phyloP scores from a whole-genome alignment of 805 yeast species.

The Metschnikowia kunwiensis region DNA sequence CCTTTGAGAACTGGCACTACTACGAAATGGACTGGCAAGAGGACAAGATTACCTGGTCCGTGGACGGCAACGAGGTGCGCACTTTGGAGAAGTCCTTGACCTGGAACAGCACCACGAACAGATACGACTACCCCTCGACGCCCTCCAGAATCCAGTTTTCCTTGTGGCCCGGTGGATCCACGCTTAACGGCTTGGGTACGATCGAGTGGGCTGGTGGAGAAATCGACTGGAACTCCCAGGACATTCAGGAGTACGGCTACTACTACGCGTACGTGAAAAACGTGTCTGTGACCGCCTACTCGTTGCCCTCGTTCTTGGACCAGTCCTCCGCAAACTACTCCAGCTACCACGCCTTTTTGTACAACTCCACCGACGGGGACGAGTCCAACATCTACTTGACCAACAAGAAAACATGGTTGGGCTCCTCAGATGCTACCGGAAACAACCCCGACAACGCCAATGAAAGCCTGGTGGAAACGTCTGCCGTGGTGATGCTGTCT shows the following conservation, averaged over 20 bases:
- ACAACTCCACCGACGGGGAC: constrained; percentile 43
- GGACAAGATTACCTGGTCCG: constrained; percentile 64
- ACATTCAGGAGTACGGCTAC: constrained; percentile 75
- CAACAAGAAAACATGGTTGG: constrained; percentile 58
- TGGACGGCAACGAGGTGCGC: constrained; percentile 69
- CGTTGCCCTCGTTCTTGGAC: constrained; percentile 58
- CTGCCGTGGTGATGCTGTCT: constrained; percentile 15
- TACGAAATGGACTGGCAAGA: constrained; percentile 82
- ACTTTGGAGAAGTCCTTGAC: constrained; percentile 60
- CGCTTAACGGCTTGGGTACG: constrained; percentile 56
- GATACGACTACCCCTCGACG: constrained; percentile 65
- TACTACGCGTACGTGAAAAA: constrained; percentile 63
- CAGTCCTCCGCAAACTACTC: constrained; percentile 39
- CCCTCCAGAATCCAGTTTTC: constrained; percentile 72
- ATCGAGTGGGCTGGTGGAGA: constrained; percentile 86
- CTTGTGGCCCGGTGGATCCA: constrained; percentile 74
- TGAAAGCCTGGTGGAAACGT: constrained; percentile 11
- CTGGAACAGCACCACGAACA: constrained; percentile 56
- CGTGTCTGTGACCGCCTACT: constrained; percentile 65
- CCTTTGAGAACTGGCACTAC: constrained; percentile 67
- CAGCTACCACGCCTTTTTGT: constrained; percentile 45
- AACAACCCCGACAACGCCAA: constrained; percentile 47
- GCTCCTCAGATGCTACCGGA: constrained; percentile 63
- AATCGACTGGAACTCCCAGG: constrained; percentile 77
- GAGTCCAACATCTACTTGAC: constrained; percentile 50